Percentiles rank a stretch among this genome's conserved stretches.
phyloP scores from a whole-genome alignment of 257 asterid genomes.

The Rauvolfia tetraphylla region DNA sequence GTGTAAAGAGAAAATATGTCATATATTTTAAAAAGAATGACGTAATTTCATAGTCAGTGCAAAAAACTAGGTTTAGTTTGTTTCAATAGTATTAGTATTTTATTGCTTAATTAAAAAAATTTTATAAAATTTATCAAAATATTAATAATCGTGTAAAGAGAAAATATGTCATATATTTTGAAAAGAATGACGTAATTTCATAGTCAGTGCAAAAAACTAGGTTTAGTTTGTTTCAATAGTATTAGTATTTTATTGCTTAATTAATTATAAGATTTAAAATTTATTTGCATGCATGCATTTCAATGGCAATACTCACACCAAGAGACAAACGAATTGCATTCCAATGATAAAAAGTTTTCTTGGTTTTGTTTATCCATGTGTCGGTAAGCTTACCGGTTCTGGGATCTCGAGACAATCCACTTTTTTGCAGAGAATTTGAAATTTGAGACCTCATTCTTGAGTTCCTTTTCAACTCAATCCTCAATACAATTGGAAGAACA shows the following conservation, averaged over 20 bases:
- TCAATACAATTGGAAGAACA: background rate
- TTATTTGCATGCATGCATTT: constrained; percentile 41
- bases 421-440: background rate
- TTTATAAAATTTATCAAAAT: too few relatives aligned
- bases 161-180: too few relatives aligned
- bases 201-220: constrained; percentile 39
- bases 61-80: constrained; percentile 31
- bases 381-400: constrained; percentile 14
- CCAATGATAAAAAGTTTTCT: constrained; percentile 11
- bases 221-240: constrained; percentile 5
- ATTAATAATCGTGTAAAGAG: too few relatives aligned
- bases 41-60: constrained; percentile 41
- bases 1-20: too few relatives aligned
- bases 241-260: constrained; percentile 42
- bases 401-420: constrained; percentile 24
- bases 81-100: constrained; percentile 21
- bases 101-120: constrained; percentile 43
- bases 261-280: constrained; percentile 37
- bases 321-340: constrained; percentile 3
- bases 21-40: too few relatives aligned
- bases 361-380: constrained; percentile 31
- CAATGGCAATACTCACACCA: constrained; percentile 21
- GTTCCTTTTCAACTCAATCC: background rate
- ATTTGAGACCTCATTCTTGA: background rate
- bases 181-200: too few relatives aligned